phyloP scores from a whole-genome alignment of 495 filamentous ascomycete species.

The Thermochaetoides thermophila region DNA sequence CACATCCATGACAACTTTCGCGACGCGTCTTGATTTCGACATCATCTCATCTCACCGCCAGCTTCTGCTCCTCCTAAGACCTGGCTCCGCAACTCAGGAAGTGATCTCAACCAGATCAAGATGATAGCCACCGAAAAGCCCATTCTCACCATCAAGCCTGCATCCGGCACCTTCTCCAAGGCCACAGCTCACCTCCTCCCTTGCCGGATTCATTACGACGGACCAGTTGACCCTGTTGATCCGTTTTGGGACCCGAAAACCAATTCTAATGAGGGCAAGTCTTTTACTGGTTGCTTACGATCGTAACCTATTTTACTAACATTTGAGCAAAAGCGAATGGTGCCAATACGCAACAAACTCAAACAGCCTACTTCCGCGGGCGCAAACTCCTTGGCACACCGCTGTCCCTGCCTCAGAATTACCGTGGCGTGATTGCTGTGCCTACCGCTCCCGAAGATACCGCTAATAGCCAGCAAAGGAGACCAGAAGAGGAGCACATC shows the following conservation, averaged over 20 bases:
- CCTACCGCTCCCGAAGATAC: slow-evolving; percentile 5
- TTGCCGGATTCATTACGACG: slow-evolving; percentile 68
- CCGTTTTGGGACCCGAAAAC: slow-evolving; percentile 56
- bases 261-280: slow-evolving; percentile 14
- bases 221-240: slow-evolving; percentile 45
- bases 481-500: slow-evolving; percentile 6
- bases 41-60: too few relatives aligned
- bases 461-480: slow-evolving; percentile 1
- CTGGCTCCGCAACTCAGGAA: too few relatives aligned
- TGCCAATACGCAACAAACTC: slow-evolving; percentile 25
- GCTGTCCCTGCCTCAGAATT: slow-evolving; percentile 57
- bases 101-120: neutral
- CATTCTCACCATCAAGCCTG: slow-evolving; percentile 12
- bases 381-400: slow-evolving; percentile 59
- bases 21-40: too few relatives aligned
- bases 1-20: too few relatives aligned
- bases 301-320: too few relatives aligned
- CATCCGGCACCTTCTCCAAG: slow-evolving; percentile 20
- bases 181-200: slow-evolving; percentile 69
- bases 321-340: neutral
- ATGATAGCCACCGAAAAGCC: slow-evolving; percentile 13
- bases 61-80: too few relatives aligned
- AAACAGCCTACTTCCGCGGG: slow-evolving; percentile 65
- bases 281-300: too few relatives aligned
- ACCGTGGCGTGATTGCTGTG: slow-evolving; percentile 42